A percentile compares a stretch with the other conserved stretches of the same genome.
These are phyloP conservation scores for Phytomonas sp. DNA, from an alignment of 208 protist genomes.

Conservation along the genomic window DNA sequence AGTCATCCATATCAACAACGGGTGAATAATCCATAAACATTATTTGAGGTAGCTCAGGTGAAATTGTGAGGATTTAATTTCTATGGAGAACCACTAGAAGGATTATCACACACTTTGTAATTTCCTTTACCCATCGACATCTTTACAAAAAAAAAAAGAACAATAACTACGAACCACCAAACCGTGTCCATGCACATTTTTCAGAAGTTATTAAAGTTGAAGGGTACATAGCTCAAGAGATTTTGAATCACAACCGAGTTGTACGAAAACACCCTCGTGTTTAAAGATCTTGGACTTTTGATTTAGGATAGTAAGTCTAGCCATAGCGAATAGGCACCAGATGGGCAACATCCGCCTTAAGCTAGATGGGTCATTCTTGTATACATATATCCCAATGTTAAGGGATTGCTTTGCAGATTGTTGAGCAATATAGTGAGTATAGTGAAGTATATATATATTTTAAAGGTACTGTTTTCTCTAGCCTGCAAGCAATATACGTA, in stretches of 20 bases:
- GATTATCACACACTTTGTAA: not conserved
- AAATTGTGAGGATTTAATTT: not conserved
- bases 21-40: not conserved
- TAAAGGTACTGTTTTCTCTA: constrained; percentile 2
- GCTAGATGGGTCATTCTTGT: not conserved
- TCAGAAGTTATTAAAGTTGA: too few relatives aligned
- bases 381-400: not conserved
- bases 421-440: not conserved
- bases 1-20: not conserved
- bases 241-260: not conserved
- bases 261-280: not conserved
- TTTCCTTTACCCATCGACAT: not conserved
- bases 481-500: not conserved
- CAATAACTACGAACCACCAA: not conserved
- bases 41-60: not conserved
- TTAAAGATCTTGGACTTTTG: not conserved
- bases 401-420: not conserved
- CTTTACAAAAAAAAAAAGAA: not conserved
- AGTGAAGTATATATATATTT: constrained; percentile 8
- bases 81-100: not conserved
- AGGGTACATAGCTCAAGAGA: too few relatives aligned
- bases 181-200: not conserved
- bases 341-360: not conserved
- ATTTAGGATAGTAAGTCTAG: not conserved
- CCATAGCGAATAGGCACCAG: not conserved